These are phyloP conservation scores for Neoscytalidium dimidiatum DNA, from an alignment of 2,329 filamentous ascomycete genomes.

Conservation along the genomic window DNA sequence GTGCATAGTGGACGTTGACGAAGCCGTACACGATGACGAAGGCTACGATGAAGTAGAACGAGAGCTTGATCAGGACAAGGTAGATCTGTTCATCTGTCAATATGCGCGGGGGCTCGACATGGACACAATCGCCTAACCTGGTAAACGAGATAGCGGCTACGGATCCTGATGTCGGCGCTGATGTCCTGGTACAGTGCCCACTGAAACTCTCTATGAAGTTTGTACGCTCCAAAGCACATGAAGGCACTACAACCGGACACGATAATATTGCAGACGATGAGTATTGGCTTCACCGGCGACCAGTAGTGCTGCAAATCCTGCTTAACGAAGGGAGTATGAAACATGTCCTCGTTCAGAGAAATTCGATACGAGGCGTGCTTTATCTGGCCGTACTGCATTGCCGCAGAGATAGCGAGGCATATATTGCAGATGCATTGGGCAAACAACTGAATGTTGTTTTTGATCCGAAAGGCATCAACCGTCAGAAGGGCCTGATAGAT, in stretches of 20 bases:
- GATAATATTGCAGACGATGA: conserved; percentile 9
- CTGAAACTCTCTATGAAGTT: conserved; percentile 24
- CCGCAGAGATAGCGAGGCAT: conserved; percentile 23
- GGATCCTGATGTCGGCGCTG: conserved; percentile 22
- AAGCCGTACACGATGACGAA: conserved; percentile 28
- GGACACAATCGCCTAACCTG: conserved; percentile 21
- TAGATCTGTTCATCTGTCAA: conserved; percentile 21
- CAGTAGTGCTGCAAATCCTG: conserved; percentile 20
- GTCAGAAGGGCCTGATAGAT: conserved; percentile 27
- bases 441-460: conserved; percentile 30
- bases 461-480: conserved; percentile 28
- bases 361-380: not conserved
- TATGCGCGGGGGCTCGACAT: not conserved
- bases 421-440: conserved; percentile 26
- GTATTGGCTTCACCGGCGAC: conserved; percentile 8
- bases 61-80: conserved; percentile 25
- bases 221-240: conserved; percentile 19
- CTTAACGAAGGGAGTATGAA: conserved; percentile 23
- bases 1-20: conserved; percentile 25
- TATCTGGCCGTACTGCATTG: conserved; percentile 26
- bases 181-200: conserved; percentile 27
- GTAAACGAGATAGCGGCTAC: conserved; percentile 22
- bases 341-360: not conserved
- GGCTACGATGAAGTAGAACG: conserved; percentile 24
- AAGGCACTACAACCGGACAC: conserved; percentile 8